phyloP scores from a whole-genome alignment of 139 green algal genomes.

The Coccomyxa sp. region DNA sequence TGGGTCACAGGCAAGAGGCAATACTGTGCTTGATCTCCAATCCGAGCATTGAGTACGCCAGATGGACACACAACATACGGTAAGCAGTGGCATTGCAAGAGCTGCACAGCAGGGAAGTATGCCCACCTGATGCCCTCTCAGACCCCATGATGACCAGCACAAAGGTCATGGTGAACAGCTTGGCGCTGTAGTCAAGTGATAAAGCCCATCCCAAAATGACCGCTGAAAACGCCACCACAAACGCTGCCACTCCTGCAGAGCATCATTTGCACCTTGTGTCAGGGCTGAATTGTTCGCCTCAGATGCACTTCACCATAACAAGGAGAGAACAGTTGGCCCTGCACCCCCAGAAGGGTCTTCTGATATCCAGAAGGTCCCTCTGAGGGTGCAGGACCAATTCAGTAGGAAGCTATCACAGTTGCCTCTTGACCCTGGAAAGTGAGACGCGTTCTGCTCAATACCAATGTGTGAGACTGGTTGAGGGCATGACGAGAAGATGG shows the following conservation, averaged over 20 bases:
- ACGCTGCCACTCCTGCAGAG: conserved; percentile 1
- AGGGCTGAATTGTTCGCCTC: background rate
- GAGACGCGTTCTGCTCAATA: background rate
- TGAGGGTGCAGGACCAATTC: background rate
- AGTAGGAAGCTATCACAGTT: background rate
- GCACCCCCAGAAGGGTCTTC: background rate
- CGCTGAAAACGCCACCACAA: conserved; percentile 1
- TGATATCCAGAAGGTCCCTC: background rate
- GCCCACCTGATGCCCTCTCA: conserved; percentile 9
- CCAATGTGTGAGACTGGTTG: background rate
- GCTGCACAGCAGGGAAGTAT: background rate
- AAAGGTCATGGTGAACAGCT: conserved; percentile 45
- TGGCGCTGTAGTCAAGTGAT: conserved; percentile 23
- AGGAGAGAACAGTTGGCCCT: too few relatives aligned
- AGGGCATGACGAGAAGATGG: background rate
- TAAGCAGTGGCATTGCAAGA: too few relatives aligned
- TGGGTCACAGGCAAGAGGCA: too few relatives aligned
- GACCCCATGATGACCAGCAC: conserved; percentile 33
- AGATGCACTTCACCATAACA: background rate
- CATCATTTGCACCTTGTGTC: background rate
- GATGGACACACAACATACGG: too few relatives aligned
- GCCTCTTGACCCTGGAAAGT: background rate
- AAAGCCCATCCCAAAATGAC: conserved; percentile 22
- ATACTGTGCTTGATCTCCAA: too few relatives aligned
- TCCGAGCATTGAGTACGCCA: too few relatives aligned